These are phyloP conservation scores for Xylariaceae sp. DNA, from an alignment of 2,329 filamentous ascomycete genomes.

Conservation along the genomic window DNA sequence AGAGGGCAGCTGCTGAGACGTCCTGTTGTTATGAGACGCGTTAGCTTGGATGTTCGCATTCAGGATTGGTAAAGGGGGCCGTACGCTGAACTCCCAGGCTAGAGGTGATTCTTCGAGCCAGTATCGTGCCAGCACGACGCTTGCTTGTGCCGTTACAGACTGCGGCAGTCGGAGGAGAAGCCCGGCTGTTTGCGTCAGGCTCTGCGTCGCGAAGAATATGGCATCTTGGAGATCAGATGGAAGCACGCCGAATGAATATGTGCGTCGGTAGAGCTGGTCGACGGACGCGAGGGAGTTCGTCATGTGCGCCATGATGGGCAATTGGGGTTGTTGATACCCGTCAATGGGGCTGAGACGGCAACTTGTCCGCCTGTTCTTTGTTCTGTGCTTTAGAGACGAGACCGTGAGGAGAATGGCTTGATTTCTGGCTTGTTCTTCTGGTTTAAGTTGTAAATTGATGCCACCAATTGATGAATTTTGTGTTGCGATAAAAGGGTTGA, in stretches of 20 bases:
- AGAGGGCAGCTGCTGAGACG: constrained; percentile 74
- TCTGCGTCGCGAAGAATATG: constrained; percentile 65
- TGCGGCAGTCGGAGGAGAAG: constrained; percentile 79
- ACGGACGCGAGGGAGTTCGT: constrained; percentile 67
- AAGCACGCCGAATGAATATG: constrained; percentile 49
- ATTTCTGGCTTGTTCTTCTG: not conserved
- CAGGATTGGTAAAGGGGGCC: constrained; percentile 11
- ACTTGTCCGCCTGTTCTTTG: not conserved
- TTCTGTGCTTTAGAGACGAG: not conserved
- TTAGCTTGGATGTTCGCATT: constrained; percentile 1
- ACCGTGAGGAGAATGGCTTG: not conserved
- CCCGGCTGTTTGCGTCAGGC: constrained; percentile 71
- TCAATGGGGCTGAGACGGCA: not conserved
- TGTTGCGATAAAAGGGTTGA: too few relatives aligned
- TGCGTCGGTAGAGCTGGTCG: constrained; percentile 59
- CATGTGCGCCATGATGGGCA: constrained; percentile 53
- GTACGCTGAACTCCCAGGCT: constrained; percentile 53
- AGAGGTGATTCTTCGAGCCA: constrained; percentile 60
- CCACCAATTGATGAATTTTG: too few relatives aligned
- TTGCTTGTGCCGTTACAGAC: constrained; percentile 78
- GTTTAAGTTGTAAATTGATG: not conserved
- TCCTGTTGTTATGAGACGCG: constrained; percentile 49
- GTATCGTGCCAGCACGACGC: constrained; percentile 75
- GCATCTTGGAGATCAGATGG: constrained; percentile 66
- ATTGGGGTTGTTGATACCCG: not conserved